These are phyloP conservation scores for Tuber magnatum DNA, from an alignment of 495 filamentous ascomycete genomes.

Conservation along the genomic window DNA sequence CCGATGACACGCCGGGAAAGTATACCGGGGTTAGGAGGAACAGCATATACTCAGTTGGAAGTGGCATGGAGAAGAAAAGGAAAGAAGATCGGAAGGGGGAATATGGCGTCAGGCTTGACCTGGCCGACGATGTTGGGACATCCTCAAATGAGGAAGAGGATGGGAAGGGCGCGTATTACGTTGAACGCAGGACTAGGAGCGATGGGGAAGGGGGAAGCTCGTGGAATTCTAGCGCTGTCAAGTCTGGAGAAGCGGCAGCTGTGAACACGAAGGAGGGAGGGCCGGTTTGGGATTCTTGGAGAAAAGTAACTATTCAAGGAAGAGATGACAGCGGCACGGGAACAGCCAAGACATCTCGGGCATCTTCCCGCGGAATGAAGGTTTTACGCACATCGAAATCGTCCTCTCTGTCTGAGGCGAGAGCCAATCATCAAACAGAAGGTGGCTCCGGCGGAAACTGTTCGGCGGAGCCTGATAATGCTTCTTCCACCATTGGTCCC, in stretches of 20 bases:
- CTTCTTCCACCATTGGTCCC: constrained; percentile 12
- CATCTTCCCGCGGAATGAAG: constrained; percentile 36
- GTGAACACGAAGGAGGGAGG: constrained; percentile 15
- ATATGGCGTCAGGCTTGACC: constrained; percentile 12
- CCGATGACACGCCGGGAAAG: constrained; percentile 20
- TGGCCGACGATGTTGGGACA: constrained; percentile 44
- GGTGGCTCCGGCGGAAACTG: constrained; percentile 6
- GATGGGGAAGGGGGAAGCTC: constrained; percentile 40
- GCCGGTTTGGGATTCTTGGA: constrained; percentile 37
- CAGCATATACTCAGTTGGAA: constrained; percentile 13
- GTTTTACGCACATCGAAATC: constrained; percentile 40
- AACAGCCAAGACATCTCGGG: constrained; percentile 22
- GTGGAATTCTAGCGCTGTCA: constrained; percentile 43
- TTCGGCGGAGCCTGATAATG: constrained; percentile 13
- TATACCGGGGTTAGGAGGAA: constrained; percentile 25
- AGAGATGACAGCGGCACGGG: constrained; percentile 5
- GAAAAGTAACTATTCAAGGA: constrained; percentile 19
- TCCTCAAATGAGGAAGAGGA: constrained; percentile 46
- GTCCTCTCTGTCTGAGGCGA: constrained; percentile 33
- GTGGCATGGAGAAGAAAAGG: constrained; percentile 20
- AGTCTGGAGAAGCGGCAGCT: constrained; percentile 13
- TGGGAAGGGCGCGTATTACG: constrained; percentile 54
- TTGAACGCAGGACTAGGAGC: constrained; percentile 50
- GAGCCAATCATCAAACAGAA: constrained; percentile 23
- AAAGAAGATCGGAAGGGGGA: constrained; percentile 12